Conservation (phyloP, 345 rosid genomes). For the Gossypium arboreum region DNA sequence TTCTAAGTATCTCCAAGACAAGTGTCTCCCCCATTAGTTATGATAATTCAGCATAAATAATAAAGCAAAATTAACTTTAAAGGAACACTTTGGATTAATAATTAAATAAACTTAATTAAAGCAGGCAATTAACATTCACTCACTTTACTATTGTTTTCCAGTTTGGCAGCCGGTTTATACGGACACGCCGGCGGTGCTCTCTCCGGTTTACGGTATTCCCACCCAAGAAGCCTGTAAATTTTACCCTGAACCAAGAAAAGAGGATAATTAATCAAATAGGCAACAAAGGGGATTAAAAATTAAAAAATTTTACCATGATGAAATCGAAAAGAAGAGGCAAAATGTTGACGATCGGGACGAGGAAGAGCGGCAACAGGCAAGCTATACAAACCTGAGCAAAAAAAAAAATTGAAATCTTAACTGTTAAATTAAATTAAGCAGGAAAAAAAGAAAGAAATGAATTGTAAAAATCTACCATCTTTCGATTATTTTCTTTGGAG, state of each 20-base stretch:
- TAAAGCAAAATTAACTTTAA: neutral
- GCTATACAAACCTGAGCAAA: conserved; percentile 66
- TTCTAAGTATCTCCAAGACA: neutral
- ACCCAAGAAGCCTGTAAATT: conserved; percentile 65
- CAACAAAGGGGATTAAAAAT: neutral
- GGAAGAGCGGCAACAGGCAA: conserved; percentile 87
- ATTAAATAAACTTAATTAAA: neutral
- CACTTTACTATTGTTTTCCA: conserved; percentile 39
- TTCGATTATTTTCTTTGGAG: neutral
- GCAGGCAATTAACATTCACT: conserved; percentile 17
- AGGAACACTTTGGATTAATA: neutral
- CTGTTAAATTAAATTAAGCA: neutral
- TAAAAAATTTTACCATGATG: conserved; percentile 46
- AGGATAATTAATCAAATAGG: neutral
- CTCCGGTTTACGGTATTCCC: conserved; percentile 92
- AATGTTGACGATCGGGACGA: conserved; percentile 74
- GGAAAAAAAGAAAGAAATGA: too few species aligned
- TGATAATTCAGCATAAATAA: neutral
- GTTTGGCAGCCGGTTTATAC: conserved; percentile 48
- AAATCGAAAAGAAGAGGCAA: conserved; percentile 63
- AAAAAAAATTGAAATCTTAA: neutral
- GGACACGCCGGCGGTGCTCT: conserved; percentile 88
- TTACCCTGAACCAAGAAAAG: conserved; percentile 43
- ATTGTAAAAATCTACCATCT: conserved; percentile 3
- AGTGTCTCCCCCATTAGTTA: neutral